Conservation (phyloP, 2,329 filamentous ascomycete species). For the Penicillium sp. region DNA sequence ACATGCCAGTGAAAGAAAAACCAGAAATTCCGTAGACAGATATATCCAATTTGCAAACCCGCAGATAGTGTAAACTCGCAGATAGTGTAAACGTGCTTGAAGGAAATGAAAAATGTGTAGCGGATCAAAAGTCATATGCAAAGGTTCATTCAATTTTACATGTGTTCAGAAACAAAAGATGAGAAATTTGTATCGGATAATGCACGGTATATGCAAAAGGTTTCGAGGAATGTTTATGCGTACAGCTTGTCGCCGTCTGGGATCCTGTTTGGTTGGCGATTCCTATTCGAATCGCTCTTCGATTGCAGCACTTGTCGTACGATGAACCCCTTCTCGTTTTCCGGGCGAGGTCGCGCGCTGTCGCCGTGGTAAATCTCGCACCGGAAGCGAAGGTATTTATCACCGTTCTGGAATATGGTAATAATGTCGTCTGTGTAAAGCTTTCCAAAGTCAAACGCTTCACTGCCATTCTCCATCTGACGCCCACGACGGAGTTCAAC, state of each 20-base stretch:
- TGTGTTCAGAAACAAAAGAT: background rate
- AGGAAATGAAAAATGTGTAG: background rate
- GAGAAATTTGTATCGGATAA: background rate
- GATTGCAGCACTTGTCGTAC: conserved; percentile 35
- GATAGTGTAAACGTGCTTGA: no score
- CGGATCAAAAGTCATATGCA: background rate
- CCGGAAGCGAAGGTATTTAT: conserved; percentile 38
- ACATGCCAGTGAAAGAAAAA: no score
- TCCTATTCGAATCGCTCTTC: conserved; percentile 21
- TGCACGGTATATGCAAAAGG: background rate
- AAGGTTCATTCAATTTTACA: background rate
- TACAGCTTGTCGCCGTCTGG: conserved; percentile 7
- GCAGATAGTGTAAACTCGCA: no score
- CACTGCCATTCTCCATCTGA: conserved; percentile 50
- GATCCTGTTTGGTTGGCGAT: background rate
- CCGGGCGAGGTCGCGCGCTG: conserved; percentile 39
- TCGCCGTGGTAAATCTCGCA: conserved; percentile 47
- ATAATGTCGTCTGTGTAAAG: conserved; percentile 75
- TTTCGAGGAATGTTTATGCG: conserved; percentile 2
- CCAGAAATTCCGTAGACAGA: no score
- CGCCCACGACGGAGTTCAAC: conserved; percentile 57
- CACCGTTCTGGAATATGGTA: conserved; percentile 59
- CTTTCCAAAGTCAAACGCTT: conserved; percentile 57
- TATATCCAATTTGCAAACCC: no score
- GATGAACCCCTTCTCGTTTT: conserved; percentile 37